Base-by-base conservation (phyloP, 2,329 filamentous ascomycete genomes). In the Aspergillus caelatus region DNA sequence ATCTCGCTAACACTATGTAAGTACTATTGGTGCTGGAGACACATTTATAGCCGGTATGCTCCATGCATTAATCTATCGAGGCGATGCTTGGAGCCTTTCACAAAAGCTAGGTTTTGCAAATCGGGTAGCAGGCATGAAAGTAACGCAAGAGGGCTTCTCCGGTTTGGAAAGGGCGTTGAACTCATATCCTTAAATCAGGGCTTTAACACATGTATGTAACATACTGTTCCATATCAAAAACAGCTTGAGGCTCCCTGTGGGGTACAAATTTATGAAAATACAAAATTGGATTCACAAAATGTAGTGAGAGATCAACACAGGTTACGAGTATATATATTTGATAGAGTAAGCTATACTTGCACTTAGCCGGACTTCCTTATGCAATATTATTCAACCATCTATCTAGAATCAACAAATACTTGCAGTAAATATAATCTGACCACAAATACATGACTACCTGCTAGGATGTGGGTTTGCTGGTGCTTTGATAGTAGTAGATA, bases 11-110 rank as follows among this genome's bases (percentile, higher is more conserved):
- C 23, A 67, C n/a, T 56, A 57, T 6, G 55, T 63, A 73, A 91
- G 90, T 74, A 84, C 89, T 7, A 85, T 92, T 65, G 91, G 90
- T 60, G 90, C 90, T 50, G 91, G 91, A 68, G 91, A 93, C 72
- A 92, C 90, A 0, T 93, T 93, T 71, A 86, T 90, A 67, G 90
- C 90, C 39, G 90, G 89, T 63, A 87, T 91, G 75, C 78, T 93
- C 56, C 91, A 88, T 76, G 83, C 81, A 41, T 75, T 91, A 65
- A 77, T 84, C 62, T 85, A 81, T 71, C 83, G 60, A 48, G 28
- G 82, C 66, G 68, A 71, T 50, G 78, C 83, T 66, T 89, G 86
- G 86, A 74, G 78, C 68, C 70, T 83, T 54, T 68, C 76, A 57
- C 73, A 77, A 62, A 86, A 83, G 69, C 74, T 91, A 64, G 75